These are phyloP conservation scores for Cercospora janseana DNA, from an alignment of 2,329 filamentous ascomycete species.

Conservation along the genomic window DNA sequence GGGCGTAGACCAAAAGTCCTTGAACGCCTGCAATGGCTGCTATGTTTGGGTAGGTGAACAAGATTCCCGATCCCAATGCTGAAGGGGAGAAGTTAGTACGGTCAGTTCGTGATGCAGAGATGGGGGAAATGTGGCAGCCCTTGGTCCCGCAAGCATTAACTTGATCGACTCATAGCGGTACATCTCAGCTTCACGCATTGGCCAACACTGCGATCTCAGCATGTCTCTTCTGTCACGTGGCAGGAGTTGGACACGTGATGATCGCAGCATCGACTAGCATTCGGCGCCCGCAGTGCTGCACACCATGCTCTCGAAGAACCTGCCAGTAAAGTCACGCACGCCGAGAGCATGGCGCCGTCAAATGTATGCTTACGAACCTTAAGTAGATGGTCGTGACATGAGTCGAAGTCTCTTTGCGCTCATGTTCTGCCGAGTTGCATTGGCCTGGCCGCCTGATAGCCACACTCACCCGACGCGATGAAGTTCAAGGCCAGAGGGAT, in stretches of 20 bases:
- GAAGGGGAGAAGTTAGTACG: constrained; percentile 13
- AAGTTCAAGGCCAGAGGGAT: constrained; percentile 82
- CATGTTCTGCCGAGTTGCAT: constrained; percentile 17
- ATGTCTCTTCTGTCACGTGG: background rate
- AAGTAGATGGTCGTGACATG: constrained; percentile 1
- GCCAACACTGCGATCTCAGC: constrained; percentile 4
- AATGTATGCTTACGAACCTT: constrained; percentile 28
- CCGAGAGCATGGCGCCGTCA: constrained; percentile 18
- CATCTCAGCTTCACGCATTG: constrained; percentile 76
- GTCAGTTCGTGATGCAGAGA: constrained; percentile 41
- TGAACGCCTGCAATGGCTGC: constrained; percentile 77
- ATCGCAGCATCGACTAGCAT: constrained; percentile 35
- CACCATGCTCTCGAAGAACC: constrained; percentile 14
- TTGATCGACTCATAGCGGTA: constrained; percentile 97
- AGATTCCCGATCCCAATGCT: constrained; percentile 80
- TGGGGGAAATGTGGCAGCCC: constrained; percentile 75
- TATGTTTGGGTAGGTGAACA: constrained; percentile 79
- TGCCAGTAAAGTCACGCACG: background rate
- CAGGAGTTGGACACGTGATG: constrained; percentile 11
- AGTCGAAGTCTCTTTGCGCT: background rate
- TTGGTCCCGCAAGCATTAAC: constrained; percentile 99
- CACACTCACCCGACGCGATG: constrained; percentile 84
- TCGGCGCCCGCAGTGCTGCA: constrained; percentile 81
- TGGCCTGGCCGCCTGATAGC: constrained; percentile 16
- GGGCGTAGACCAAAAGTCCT: constrained; percentile 72